Evolutionary conservation across 2,329 filamentous ascomycete species (phyloP).

Genomic region (Furcasterigmium sp.): DNA sequence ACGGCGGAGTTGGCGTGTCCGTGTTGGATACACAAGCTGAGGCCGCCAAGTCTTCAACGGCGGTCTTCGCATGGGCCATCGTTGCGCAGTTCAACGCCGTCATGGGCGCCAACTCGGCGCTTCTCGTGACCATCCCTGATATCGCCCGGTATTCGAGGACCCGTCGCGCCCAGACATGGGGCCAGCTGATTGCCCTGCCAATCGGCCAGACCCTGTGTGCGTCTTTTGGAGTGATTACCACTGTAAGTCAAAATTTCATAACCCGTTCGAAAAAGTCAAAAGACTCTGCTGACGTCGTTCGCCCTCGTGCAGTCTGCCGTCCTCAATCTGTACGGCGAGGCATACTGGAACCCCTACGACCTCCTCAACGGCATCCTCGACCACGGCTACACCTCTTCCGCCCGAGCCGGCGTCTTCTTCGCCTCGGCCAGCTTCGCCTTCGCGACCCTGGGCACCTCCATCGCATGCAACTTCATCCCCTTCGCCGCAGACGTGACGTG

Average conservation of each 20-base stretch:
- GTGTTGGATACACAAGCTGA: no score
- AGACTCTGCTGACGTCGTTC: no score
- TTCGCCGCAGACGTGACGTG: constrained; percentile 34
- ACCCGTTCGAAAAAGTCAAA: no score
- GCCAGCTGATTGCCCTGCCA: neutral
- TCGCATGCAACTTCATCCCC: constrained; percentile 33
- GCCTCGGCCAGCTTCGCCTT: constrained; percentile 18
- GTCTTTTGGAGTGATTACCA: neutral
- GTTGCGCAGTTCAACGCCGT: constrained; percentile 17
- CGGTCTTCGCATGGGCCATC: constrained; percentile 15
- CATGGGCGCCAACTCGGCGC: constrained; percentile 7
- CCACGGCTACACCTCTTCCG: constrained; percentile 24
- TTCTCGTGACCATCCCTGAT: constrained; percentile 2
- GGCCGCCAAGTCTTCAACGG: constrained; percentile 15
- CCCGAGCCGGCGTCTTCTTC: constrained; percentile 27
- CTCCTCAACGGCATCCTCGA: constrained; percentile 28
- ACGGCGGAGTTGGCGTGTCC: no score
- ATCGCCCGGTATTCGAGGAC: neutral
- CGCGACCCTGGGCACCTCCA: constrained; percentile 36
- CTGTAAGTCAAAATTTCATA: neutral
- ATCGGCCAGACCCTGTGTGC: no score
- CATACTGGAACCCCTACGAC: constrained; percentile 29
- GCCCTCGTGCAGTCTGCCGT: neutral
- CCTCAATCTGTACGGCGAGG: neutral
- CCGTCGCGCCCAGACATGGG: neutral